Base-by-base conservation (phyloP, 2,329 filamentous ascomycete species). In the Epicoccum nigrum region DNA sequence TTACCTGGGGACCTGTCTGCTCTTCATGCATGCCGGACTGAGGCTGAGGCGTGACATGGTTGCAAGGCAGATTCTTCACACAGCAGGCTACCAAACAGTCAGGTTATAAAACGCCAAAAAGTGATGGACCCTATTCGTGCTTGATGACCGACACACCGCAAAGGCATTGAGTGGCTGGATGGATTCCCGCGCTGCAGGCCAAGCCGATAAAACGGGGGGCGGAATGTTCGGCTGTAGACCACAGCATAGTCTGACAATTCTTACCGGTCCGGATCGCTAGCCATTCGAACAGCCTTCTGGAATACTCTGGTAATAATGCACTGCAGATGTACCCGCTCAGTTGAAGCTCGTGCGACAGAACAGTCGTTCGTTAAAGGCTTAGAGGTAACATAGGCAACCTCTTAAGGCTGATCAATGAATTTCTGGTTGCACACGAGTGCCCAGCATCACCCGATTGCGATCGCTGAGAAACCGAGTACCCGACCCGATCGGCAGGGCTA, bases 161-260 rank as follows among this genome's bases (percentile, higher is more conserved):
- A 30, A 16, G 16, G 19, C 25, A 6, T 15, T 42, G 4, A 38
- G 13, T 46, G 49, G 42, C 43, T 23, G 37, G 34, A 13, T 9
- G 17, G 17, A 16, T 13, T 21, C 32, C 49, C 38, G 43, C 41
- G 28, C 20, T 38, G 27, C 23, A 27, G 32, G 16, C 25, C 16
- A 38, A 42, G 49, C 32, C 30, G 19, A 32, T 43, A 32, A 35
- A 38, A 42, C 32, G 25, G 42, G 15, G 25, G 19, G 20, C 37
- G 15, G 37, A 33, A 12, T 35, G 33, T 20, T 25, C 42, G 31
- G 42, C 49, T 46, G 38, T 32, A 37, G 49, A 42, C 49, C 49
- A 37, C 49, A 51, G 37, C 42, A 43, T 19, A 23, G 27, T 51
- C 49, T 46, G 7, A 27, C 32, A 21, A 19, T 35, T 16, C 34